Base-by-base conservation (phyloP, 345 rosid genomes). In the Kandelia obovata region DNA sequence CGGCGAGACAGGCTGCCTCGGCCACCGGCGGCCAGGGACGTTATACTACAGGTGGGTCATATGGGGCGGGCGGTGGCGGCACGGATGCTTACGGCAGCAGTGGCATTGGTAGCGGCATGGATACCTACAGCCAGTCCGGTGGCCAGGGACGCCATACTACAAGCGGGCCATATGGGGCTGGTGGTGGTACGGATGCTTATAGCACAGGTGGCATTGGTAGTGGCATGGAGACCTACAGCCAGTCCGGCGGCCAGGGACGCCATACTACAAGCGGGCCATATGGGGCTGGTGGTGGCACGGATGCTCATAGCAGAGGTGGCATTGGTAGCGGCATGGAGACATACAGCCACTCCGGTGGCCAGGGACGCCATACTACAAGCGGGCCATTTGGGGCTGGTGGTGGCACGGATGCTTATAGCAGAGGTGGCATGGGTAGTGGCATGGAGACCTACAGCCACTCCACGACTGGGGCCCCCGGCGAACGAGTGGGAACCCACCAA, bases 401-500 rank as follows among this genome's bases (percentile, higher is more conserved):
- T 39, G 46, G 46, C 16, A 1, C 15, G 3, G 46, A 39, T 39
- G 46, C 46, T 11, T 11, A 9, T 11, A 2, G 16, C 46, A 39
- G 15, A 39, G 15, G 46, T 39, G 46, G 46, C 46, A 39, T 39
- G 10, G 46, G 46, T 39, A 25, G 17, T 23, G 58, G 58, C 28
- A 25, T 5, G 1, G 69, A 79, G 15, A 39, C 83, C 2, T 62
- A 67, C 57, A 67, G 83, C 27, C 72, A 81, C 65, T 68, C 87
- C 2, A 53, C 86, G 6, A 72, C 87, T 2, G 88, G 85, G 9
- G 77, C 43, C 0, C 11, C 60, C 4, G 83, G 78, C 17, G 52
- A 66, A 26, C 79, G 77, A 2, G 77, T 82, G 7, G 85, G 84
- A 47, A 61, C 82, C 20, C 80, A 77, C 28, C 88, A 76, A 62